Evolutionary conservation across 2,329 filamentous ascomycete species (phyloP).

Genomic region (Teratosphaeria gauchensis): DNA sequence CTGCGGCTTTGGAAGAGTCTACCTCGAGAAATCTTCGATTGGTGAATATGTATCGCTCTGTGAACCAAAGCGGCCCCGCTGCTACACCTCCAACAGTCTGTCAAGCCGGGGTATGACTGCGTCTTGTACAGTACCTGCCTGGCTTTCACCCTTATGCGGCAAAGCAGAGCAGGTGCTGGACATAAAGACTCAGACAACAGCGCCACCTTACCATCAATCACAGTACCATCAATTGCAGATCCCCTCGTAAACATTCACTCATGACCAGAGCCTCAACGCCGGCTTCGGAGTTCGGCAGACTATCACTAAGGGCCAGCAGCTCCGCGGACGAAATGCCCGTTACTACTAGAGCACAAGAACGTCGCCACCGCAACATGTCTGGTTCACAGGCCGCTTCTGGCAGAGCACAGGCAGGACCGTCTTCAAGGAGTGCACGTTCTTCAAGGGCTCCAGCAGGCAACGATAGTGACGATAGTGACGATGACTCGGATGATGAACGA

Average conservation of each 20-base stretch:
- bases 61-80: background rate
- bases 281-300: constrained; percentile 1
- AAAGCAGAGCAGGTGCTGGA: background rate
- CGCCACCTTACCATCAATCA: background rate
- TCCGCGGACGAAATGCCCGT: constrained; percentile 1
- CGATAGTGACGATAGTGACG: background rate
- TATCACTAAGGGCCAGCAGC: background rate
- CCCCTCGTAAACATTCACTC: background rate
- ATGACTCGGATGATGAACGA: background rate
- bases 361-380: background rate
- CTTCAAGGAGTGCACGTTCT: background rate
- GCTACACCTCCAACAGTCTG: background rate
- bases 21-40: background rate
- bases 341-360: constrained; percentile 1
- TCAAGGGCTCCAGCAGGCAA: background rate
- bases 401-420: background rate
- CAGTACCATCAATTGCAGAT: background rate
- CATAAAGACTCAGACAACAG: background rate
- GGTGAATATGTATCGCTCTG: background rate
- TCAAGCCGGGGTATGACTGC: background rate
- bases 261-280: constrained; percentile 4
- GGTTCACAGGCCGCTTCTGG: constrained; percentile 1
- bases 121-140: background rate
- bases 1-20: background rate
- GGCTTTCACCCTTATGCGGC: background rate